Evolutionary conservation across 1,139 yeast genomes (phyloP).

Genomic region (Candida smagusa): DNA sequence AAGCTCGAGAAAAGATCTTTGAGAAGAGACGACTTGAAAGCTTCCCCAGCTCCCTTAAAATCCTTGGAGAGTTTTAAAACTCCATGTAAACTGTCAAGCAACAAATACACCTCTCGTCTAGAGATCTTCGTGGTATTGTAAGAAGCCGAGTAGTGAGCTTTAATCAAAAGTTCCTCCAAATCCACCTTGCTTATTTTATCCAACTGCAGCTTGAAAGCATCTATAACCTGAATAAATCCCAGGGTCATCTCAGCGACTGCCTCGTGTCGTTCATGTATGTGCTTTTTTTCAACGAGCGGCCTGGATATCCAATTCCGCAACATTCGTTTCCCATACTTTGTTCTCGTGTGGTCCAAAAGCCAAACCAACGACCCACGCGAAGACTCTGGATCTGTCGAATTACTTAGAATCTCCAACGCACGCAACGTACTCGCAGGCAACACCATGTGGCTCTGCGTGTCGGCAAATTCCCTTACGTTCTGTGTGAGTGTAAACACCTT

Average conservation of each 20-base stretch:
- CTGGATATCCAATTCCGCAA: constrained; percentile 69
- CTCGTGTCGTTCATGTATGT: constrained; percentile 57
- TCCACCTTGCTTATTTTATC: constrained; percentile 40
- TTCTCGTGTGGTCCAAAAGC: constrained; percentile 76
- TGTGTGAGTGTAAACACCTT: constrained; percentile 52
- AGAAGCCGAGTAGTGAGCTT: constrained; percentile 57
- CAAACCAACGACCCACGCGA: constrained; percentile 70
- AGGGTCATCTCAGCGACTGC: constrained; percentile 62
- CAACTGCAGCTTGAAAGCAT: constrained; percentile 46
- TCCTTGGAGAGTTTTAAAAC: constrained; percentile 25
- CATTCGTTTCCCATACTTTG: constrained; percentile 69
- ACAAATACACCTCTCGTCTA: constrained; percentile 62
- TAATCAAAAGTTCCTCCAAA: constrained; percentile 62
- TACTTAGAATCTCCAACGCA: constrained; percentile 71
- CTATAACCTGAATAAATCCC: constrained; percentile 47
- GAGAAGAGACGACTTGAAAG: constrained; percentile 25
- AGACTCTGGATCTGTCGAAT: constrained; percentile 50
- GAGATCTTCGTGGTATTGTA: constrained; percentile 44
- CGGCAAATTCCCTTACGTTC: constrained; percentile 50
- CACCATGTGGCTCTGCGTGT: constrained; percentile 53
- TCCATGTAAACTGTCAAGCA: constrained; percentile 51
- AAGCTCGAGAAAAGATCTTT: constrained; percentile 22
- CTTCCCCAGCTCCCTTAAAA: constrained; percentile 20
- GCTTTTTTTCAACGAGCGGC: constrained; percentile 57
- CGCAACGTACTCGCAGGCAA: constrained; percentile 66